phyloP scores from a whole-genome alignment of 805 yeast species.

The Nakazawaea wickerhamii region DNA sequence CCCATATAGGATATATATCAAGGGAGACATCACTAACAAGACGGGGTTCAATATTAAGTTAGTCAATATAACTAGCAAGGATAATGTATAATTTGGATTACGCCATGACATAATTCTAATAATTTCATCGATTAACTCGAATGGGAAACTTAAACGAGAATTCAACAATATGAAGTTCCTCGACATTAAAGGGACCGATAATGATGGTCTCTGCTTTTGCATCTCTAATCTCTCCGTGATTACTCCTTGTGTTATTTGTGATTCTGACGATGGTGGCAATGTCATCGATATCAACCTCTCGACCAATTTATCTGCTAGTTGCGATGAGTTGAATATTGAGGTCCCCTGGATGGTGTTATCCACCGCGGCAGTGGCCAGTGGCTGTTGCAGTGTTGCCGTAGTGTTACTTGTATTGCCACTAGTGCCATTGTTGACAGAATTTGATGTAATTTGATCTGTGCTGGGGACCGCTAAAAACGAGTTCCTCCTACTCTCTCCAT shows the following conservation, averaged over 20 bases:
- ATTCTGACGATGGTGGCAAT: conserved; percentile 54
- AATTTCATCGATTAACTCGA: conserved; percentile 52
- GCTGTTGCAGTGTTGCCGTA: neutral
- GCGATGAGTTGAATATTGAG: conserved; percentile 22
- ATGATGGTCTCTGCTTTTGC: conserved; percentile 60
- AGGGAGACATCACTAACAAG: conserved; percentile 47
- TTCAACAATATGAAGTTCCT: conserved; percentile 59
- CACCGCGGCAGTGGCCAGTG: conserved; percentile 5
- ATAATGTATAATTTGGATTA: conserved; percentile 55
- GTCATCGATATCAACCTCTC: conserved; percentile 71
- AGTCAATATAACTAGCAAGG: conserved; percentile 40
- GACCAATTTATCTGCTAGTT: conserved; percentile 61
- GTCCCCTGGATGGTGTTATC: neutral
- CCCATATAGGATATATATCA: conserved; percentile 45
- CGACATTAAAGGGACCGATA: conserved; percentile 67
- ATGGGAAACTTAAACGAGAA: conserved; percentile 57
- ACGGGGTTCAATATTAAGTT: conserved; percentile 54
- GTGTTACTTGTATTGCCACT: neutral
- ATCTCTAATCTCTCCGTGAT: conserved; percentile 51
- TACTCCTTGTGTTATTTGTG: conserved; percentile 33
- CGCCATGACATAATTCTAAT: conserved; percentile 59
- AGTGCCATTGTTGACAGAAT: neutral
- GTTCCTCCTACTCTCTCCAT: conserved; percentile 9
- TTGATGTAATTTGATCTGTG: neutral
- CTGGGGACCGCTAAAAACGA: conserved; percentile 3